Base-by-base conservation (phyloP, 2,329 filamentous ascomycete species). In the Penicillium sp. region DNA sequence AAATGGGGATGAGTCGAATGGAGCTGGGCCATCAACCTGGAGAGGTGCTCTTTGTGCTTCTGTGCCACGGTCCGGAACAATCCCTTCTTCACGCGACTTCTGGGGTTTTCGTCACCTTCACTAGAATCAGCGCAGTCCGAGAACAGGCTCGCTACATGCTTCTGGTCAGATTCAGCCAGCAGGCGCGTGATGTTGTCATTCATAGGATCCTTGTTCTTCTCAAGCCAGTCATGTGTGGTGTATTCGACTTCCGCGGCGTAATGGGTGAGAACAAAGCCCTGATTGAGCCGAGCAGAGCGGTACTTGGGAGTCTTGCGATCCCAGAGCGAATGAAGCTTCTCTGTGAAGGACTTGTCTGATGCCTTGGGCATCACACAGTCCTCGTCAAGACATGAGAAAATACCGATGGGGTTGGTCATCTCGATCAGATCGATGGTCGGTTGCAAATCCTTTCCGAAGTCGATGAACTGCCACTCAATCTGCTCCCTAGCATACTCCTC, bases 381-480 rank as follows among this genome's bases (percentile, higher is more conserved):
- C 73, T 99, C 94, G 62, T 99, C 94, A 14, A 99, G 79, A 66
- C 95, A 99, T 0, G 94, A 97, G 72, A 99, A 99, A 64, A 99
- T 95, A 77, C 94, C 95, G 51, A 99, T 99, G 0, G 94, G 94
- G 62, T 99, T 99, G 0, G 94, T 83, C 30, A 99, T 73, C 72
- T 99, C 94, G 57, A 99, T 99, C 40, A 99, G 80, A 65, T 99
- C 94, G 62, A 99, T 99, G 0, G 94, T 99, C 0, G 94, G 94
- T 69, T 99, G 95, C 24, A 99, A 79, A 67, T 99, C 94, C 55
- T 92, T 91, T 16, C 94, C 94, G 68, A 99, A 99, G 72, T 99
- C 94, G 67, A 99, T 99, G 69, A 99, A 99, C 67, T 97, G 91
- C 94, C 94, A 99, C 74, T 99, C 94, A 62, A 99, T 99, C 71